Conservation (phyloP, 306 rosid species). For the Pachyrhizus erosus region DNA sequence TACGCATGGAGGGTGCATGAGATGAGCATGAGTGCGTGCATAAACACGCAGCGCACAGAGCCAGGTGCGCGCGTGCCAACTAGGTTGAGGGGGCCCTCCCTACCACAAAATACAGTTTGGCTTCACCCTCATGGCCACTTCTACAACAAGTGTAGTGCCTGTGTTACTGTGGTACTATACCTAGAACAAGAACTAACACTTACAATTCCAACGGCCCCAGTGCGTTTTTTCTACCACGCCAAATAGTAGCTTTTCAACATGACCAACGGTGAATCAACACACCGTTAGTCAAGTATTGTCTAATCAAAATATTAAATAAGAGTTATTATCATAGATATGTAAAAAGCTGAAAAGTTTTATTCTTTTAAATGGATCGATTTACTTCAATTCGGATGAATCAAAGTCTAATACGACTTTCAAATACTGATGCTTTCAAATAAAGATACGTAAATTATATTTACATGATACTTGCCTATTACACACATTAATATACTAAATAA, state of each 20-base stretch:
- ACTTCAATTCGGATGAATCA: not conserved
- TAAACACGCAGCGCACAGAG: slow-evolving; percentile 52
- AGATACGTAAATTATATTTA: not conserved
- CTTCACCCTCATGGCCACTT: not conserved
- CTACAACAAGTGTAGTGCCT: not conserved
- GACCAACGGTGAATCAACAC: too few relatives aligned
- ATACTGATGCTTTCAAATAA: not conserved
- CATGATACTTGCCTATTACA: not conserved
- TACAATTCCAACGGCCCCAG: not conserved
- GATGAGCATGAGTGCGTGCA: slow-evolving; percentile 43
- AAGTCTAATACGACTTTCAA: not conserved
- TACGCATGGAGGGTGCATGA: slow-evolving; percentile 50
- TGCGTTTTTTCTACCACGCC: too few relatives aligned
- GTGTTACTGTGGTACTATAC: not conserved
- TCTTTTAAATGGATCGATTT: not conserved
- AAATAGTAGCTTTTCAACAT: too few relatives aligned
- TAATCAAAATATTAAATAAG: not conserved
- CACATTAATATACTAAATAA: not conserved
- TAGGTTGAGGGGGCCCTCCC: slow-evolving; percentile 39
- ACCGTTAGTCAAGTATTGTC: not conserved
- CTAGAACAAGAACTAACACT: not conserved
- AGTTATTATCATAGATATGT: not conserved
- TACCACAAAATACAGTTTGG: slow-evolving; percentile 21
- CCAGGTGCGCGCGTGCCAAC: slow-evolving; percentile 67
- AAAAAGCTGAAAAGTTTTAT: not conserved